A percentile compares a stretch with the other conserved stretches of the same genome.
These are phyloP conservation scores for Xerocomus potaroensis DNA, from an alignment of 768 basidiomycete species.

Conservation along the genomic window DNA sequence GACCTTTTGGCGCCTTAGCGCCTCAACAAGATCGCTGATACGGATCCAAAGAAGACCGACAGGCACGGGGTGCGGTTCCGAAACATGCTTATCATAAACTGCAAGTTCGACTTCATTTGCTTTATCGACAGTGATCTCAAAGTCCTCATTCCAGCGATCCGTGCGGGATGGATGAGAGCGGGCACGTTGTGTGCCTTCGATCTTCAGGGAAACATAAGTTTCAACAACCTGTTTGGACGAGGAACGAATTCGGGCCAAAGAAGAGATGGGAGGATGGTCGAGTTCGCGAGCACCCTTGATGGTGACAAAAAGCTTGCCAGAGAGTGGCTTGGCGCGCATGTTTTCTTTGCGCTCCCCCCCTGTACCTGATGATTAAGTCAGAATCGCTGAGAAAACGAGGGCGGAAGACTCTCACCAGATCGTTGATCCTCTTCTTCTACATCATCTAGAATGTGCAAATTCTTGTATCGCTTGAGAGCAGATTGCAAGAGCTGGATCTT, in stretches of 20 bases:
- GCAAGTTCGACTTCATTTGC: conserved; percentile 98
- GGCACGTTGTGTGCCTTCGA: conserved; percentile 92
- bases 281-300: conserved; percentile 90
- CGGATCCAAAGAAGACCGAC: conserved; percentile 95
- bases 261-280: conserved; percentile 81
- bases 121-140: conserved; percentile 95
- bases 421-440: conserved; percentile 82
- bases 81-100: conserved; percentile 87
- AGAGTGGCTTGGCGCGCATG: conserved; percentile 87
- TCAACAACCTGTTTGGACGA: conserved; percentile 75
- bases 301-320: conserved; percentile 87
- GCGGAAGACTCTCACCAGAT: conserved; percentile 38
- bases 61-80: conserved; percentile 76
- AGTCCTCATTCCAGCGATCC: conserved; percentile 97
- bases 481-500: conserved; percentile 92
- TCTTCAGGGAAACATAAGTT: conserved; percentile 90
- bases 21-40: conserved; percentile 91
- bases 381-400: conserved; percentile 9
- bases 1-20: conserved; percentile 88
- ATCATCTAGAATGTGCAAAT: conserved; percentile 88
- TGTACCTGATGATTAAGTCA: conserved; percentile 41
- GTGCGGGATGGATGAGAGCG: conserved; percentile 90
- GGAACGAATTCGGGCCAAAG: conserved; percentile 60
- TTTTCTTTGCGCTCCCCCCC: conserved; percentile 91
- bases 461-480: conserved; percentile 95